Evolutionary conservation across 306 rosid species (phyloP).

Genomic region (Cotoneaster glaucophyllus): DNA sequence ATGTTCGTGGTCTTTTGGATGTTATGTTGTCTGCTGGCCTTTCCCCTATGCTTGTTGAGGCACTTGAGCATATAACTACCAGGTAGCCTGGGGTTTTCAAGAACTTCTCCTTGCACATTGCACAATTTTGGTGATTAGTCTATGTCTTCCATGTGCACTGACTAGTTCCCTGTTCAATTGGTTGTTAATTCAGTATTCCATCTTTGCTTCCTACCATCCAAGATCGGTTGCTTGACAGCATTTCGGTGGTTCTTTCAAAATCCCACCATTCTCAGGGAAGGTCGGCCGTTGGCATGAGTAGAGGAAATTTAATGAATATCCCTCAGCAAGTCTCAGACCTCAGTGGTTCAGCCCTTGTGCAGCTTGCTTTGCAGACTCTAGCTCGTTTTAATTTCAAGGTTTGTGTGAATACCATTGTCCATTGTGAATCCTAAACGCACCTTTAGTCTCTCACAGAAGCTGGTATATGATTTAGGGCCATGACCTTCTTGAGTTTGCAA

Average conservation of each 20-base stretch:
- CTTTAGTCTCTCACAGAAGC: constrained; percentile 8
- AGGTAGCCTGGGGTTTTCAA: constrained; percentile 36
- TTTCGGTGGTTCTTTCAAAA: constrained; percentile 83
- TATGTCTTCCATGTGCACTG: constrained; percentile 1
- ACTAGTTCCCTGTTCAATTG: constrained; percentile 11
- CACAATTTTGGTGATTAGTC: constrained; percentile 7
- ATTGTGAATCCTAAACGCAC: constrained; percentile 1
- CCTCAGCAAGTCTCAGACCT: constrained; percentile 74
- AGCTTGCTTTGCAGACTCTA: constrained; percentile 93
- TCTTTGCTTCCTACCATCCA: constrained; percentile 86
- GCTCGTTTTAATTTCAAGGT: constrained; percentile 95
- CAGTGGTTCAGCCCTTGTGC: constrained; percentile 68
- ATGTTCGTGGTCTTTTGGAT: constrained; percentile 86
- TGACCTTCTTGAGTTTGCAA: constrained; percentile 92
- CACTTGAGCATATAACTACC: constrained; percentile 73
- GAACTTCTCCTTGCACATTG: constrained; percentile 2
- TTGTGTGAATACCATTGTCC: constrained; percentile 16
- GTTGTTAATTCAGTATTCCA: constrained; percentile 60
- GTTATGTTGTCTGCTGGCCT: constrained; percentile 91
- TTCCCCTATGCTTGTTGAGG: constrained; percentile 78
- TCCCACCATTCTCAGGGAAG: constrained; percentile 69
- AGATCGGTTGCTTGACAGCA: constrained; percentile 85
- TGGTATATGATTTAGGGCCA: constrained; percentile 63
- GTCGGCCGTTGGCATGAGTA: constrained; percentile 41
- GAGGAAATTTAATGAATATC: constrained; percentile 47